Evolutionary conservation across 805 yeast species (phyloP).

Genomic region (Pichia exigua): DNA sequence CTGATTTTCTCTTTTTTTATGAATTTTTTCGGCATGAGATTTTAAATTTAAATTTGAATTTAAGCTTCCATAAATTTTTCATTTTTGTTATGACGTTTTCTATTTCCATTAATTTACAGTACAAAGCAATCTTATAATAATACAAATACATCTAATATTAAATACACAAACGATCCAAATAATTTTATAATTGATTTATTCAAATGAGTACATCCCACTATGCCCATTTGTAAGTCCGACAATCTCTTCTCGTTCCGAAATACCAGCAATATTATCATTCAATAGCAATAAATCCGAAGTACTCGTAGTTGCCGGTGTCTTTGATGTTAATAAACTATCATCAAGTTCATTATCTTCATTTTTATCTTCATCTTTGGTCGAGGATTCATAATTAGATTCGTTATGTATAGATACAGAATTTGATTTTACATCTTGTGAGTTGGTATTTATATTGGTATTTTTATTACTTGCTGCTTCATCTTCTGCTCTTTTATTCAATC

Average conservation of each 20-base stretch:
- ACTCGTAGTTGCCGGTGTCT: constrained; percentile 24
- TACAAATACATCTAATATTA: background rate
- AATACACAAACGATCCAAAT: background rate
- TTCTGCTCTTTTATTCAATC: background rate
- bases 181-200: background rate
- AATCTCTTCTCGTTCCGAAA: constrained; percentile 28
- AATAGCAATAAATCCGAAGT: constrained; percentile 24
- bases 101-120: background rate
- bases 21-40: too few relatives aligned
- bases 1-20: background rate
- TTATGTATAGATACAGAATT: background rate
- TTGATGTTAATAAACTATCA: constrained; percentile 2
- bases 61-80: too few relatives aligned
- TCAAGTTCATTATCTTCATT: background rate
- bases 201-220: constrained; percentile 4
- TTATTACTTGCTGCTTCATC: background rate
- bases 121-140: background rate
- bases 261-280: constrained; percentile 26
- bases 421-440: background rate
- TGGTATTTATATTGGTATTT: background rate
- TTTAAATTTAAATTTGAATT: too few relatives aligned
- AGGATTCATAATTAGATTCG: background rate
- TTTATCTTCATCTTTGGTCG: background rate
- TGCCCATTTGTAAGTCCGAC: constrained; percentile 30
- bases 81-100: background rate